Conservation (phyloP, 1,284 basidiomycete species). For the Gomphus bonarii region DNA sequence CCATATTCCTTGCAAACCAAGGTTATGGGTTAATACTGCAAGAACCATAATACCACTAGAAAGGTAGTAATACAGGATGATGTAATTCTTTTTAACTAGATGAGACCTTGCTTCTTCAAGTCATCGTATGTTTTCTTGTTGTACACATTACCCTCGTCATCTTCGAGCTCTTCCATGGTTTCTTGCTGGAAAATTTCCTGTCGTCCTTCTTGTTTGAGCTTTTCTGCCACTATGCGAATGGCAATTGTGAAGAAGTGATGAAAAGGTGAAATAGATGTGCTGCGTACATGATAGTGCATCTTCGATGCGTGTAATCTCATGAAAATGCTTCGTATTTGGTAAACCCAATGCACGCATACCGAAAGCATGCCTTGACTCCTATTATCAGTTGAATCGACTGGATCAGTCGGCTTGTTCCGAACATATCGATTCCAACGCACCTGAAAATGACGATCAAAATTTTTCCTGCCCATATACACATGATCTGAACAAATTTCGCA, state of each 20-base stretch:
- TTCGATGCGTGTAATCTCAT: constrained; percentile 94
- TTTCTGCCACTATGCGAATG: constrained; percentile 70
- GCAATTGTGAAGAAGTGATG: constrained; percentile 3
- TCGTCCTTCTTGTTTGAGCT: constrained; percentile 87
- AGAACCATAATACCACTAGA: not conserved
- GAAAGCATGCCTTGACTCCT: constrained; percentile 94
- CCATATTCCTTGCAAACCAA: not conserved
- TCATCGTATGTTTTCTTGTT: constrained; percentile 87
- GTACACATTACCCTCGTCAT: constrained; percentile 95
- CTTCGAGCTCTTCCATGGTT: constrained; percentile 93
- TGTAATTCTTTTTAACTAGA: constrained; percentile 31
- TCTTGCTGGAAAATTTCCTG: constrained; percentile 87
- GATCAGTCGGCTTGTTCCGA: constrained; percentile 11
- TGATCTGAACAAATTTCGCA: constrained; percentile 98
- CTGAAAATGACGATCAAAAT: constrained; percentile 91
- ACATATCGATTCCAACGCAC: constrained; percentile 18
- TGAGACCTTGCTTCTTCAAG: constrained; percentile 84
- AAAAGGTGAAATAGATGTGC: not conserved
- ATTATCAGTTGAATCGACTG: constrained; percentile 14
- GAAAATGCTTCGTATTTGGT: constrained; percentile 98
- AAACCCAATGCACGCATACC: constrained; percentile 96
- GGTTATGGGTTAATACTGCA: not conserved
- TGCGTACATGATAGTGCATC: constrained; percentile 84
- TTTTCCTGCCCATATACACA: constrained; percentile 94
- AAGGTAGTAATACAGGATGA: constrained; percentile 1